phyloP scores from a whole-genome alignment of 2,329 filamentous ascomycete species.

The Septoria linicola region DNA sequence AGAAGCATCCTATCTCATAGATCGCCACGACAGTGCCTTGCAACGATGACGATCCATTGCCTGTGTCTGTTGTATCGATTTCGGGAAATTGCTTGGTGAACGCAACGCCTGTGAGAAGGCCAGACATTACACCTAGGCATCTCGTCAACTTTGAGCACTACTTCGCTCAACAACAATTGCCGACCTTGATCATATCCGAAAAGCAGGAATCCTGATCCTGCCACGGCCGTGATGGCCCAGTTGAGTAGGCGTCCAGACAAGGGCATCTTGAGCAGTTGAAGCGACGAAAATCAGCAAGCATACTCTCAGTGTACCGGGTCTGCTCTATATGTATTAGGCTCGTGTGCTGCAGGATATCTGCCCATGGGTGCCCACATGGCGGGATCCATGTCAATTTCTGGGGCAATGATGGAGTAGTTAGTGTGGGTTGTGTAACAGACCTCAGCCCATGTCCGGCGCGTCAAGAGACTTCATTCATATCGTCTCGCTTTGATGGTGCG shows the following conservation, averaged over 20 bases:
- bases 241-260: slow-evolving; percentile 20
- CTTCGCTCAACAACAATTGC: background rate
- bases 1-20: slow-evolving; percentile 60
- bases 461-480: slow-evolving; percentile 1
- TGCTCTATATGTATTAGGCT: too few relatives aligned
- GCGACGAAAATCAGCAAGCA: too few relatives aligned
- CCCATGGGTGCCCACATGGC: slow-evolving; percentile 6
- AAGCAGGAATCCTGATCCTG: slow-evolving; percentile 20
- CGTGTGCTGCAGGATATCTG: too few relatives aligned
- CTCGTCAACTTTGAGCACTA: background rate
- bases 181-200: slow-evolving; percentile 24
- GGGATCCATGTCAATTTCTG: background rate
- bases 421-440: slow-evolving; percentile 4
- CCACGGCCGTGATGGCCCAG: slow-evolving; percentile 24
- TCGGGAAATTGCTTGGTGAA: slow-evolving; percentile 23
- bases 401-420: slow-evolving; percentile 6
- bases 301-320: too few relatives aligned
- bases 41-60: slow-evolving; percentile 18
- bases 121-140: slow-evolving; percentile 20
- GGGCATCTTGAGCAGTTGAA: slow-evolving; percentile 12
- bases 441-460: background rate
- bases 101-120: slow-evolving; percentile 18
- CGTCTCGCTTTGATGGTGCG: background rate
- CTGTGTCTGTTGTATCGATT: slow-evolving; percentile 20
- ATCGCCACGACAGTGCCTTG: slow-evolving; percentile 51